These are phyloP conservation scores for Cryphonectria parasitica DNA, from an alignment of 2,329 filamentous ascomycete species.

Conservation along the genomic window DNA sequence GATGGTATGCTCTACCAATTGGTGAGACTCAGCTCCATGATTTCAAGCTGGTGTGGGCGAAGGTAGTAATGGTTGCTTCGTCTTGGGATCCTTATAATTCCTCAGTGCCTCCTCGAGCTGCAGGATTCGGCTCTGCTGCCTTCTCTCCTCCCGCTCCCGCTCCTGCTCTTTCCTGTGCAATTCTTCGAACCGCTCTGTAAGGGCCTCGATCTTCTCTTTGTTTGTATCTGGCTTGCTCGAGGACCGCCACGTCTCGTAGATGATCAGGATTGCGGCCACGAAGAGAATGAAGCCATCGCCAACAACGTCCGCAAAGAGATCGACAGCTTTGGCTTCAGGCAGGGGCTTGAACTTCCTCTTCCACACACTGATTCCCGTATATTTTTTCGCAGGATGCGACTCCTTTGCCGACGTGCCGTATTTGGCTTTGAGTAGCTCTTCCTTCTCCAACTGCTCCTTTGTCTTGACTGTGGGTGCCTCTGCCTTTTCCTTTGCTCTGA, in stretches of 20 bases:
- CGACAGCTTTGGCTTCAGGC: constrained; percentile 68
- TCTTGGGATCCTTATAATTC: constrained; percentile 58
- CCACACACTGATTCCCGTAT: constrained; percentile 54
- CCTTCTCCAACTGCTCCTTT: constrained; percentile 61
- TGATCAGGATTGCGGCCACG: constrained; percentile 59
- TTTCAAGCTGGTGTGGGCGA: constrained; percentile 32
- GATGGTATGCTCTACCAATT: background rate
- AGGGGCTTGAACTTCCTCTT: constrained; percentile 63
- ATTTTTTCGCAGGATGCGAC: constrained; percentile 43
- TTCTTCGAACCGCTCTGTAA: constrained; percentile 53
- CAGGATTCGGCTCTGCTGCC: constrained; percentile 50
- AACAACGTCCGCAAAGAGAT: constrained; percentile 68
- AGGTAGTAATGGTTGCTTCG: constrained; percentile 57
- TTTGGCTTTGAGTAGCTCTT: constrained; percentile 53
- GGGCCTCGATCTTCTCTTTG: constrained; percentile 55
- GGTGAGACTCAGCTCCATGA: too few species aligned
- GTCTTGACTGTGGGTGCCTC: constrained; percentile 69
- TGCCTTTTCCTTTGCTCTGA: constrained; percentile 63
- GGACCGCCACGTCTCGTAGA: constrained; percentile 65
- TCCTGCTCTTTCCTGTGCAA: constrained; percentile 55
- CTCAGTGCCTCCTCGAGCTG: constrained; percentile 58
- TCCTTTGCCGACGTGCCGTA: constrained; percentile 46
- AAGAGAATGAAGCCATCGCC: constrained; percentile 66
- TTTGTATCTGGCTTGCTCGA: constrained; percentile 65
- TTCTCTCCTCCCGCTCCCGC: constrained; percentile 52